Evolutionary conservation across 257 asterid genomes (phyloP), one percentile per base, ranked within the genome.

Genomic region (Misopates orontium): DNA sequence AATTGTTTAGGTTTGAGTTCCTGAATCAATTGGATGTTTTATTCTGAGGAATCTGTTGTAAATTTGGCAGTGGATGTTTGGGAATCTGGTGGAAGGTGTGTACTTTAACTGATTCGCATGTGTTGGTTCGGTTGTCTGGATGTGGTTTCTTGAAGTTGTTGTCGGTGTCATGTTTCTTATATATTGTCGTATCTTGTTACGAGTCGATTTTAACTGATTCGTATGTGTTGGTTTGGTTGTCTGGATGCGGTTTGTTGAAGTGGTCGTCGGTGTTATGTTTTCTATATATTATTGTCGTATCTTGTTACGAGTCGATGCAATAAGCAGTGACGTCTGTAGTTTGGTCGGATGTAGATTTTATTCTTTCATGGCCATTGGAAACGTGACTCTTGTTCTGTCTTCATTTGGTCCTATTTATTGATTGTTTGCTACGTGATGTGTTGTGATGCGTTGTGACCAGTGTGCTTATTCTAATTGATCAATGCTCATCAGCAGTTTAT

Each of bases 321-420:
- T 51, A 48, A 60, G 49, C 61, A 56, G 45, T 17, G 25, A 19
- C 55, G 13, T 28, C 23, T 58, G 55, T 39, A 12, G 9, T 56
- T 53, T 39, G 55, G 17, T 32, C 4, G 19, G 24, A 42, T 58
- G 4, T 1, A 23, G 60, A 22, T 36, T 69, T 65, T 3, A 24
- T 51, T 41, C 48, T 24, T 52, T 36, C 7, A 66, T 23, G 62
- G 45, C 39, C 11, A 57, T 17, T 20, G 14, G 31, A 40, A 21
- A 40, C 47, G 50, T 31, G 53, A 4, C 58, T 48, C 60, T 49
- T 42, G 74, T 71, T 76, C 63, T 49, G 68, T 66, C 68, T 42
- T 8, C 17, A 18, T 36, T 40, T 60, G 32, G 54, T 48, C 50
- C 39, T 65, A 11, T 18, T 56, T 28, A 41, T 41, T 49, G 62